Evolutionary conservation across 768 basidiomycete genomes (phyloP).

Genomic region (Pleurotus tuoliensis): DNA sequence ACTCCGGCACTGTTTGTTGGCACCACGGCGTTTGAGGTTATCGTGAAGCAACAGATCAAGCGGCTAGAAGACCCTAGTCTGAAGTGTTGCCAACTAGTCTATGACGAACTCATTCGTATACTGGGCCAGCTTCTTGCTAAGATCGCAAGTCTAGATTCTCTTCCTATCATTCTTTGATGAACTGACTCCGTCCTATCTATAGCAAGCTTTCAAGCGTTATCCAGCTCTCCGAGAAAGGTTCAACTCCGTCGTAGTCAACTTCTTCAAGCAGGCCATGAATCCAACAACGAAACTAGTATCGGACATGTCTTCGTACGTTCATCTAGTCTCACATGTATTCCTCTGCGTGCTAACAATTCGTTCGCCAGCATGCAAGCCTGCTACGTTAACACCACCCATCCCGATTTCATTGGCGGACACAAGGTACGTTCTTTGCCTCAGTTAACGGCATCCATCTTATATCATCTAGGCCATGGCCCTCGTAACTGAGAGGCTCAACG

Average conservation of each 20-base stretch:
- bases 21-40: conserved; percentile 95
- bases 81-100: conserved; percentile 94
- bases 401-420: conserved; percentile 96
- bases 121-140: conserved; percentile 87
- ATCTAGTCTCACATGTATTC: not conserved
- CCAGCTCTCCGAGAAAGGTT: conserved; percentile 96
- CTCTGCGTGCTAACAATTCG: conserved; percentile 5
- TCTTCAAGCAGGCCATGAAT: conserved; percentile 91
- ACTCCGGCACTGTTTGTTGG: conserved; percentile 96
- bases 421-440: conserved; percentile 40
- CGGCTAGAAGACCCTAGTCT: conserved; percentile 90
- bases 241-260: conserved; percentile 93
- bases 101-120: conserved; percentile 96
- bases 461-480: conserved; percentile 75
- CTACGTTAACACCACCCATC: conserved; percentile 98
- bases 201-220: conserved; percentile 96
- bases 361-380: conserved; percentile 88
- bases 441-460: not conserved
- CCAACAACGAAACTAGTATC: conserved; percentile 93
- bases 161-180: not conserved
- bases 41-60: conserved; percentile 98
- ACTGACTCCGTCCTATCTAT: conserved; percentile 8
- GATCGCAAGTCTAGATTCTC: conserved; percentile 55
- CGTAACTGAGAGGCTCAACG: conserved; percentile 77
- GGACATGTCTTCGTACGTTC: conserved; percentile 84